These are phyloP conservation scores for Neurospora sublineolata DNA, from an alignment of 495 filamentous ascomycete species.

Conservation along the genomic window DNA sequence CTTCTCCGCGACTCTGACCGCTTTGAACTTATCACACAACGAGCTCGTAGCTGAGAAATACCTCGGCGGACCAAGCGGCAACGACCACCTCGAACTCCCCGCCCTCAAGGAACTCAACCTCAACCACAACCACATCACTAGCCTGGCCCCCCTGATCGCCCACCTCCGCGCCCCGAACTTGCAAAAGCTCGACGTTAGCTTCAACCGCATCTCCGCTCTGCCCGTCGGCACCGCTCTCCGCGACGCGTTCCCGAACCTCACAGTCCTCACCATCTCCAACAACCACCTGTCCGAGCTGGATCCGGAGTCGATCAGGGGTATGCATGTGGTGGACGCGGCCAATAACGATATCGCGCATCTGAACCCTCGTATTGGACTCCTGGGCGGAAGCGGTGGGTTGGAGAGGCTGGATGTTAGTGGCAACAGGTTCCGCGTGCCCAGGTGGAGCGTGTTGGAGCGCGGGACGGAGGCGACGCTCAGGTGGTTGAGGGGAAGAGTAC, in stretches of 20 bases:
- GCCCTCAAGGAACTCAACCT: constrained; percentile 66
- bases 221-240: constrained; percentile 41
- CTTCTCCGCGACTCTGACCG: constrained; percentile 55
- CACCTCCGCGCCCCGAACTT: constrained; percentile 60
- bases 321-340: constrained; percentile 63
- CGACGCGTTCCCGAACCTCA: constrained; percentile 52
- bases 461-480: constrained; percentile 78
- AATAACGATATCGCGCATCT: constrained; percentile 74
- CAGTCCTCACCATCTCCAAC: constrained; percentile 57
- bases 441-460: constrained; percentile 73
- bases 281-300: constrained; percentile 63
- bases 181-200: constrained; percentile 63
- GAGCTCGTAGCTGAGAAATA: constrained; percentile 50
- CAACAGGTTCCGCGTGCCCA: constrained; percentile 78
- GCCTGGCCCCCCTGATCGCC: constrained; percentile 48
- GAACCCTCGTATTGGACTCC: constrained; percentile 64
- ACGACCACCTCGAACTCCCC: constrained; percentile 53
- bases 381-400: constrained; percentile 46
- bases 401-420: constrained; percentile 55
- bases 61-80: constrained; percentile 26
- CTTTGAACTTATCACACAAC: constrained; percentile 72
- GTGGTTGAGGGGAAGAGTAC: constrained; percentile 72
- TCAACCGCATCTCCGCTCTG: constrained; percentile 62
- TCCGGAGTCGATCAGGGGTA: constrained; percentile 60
- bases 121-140: constrained; percentile 53